A percentile compares a stretch with the other conserved stretches of the same genome.
phyloP scores from a whole-genome alignment of 169 alveolate species.

The Plasmodium coatneyi region DNA sequence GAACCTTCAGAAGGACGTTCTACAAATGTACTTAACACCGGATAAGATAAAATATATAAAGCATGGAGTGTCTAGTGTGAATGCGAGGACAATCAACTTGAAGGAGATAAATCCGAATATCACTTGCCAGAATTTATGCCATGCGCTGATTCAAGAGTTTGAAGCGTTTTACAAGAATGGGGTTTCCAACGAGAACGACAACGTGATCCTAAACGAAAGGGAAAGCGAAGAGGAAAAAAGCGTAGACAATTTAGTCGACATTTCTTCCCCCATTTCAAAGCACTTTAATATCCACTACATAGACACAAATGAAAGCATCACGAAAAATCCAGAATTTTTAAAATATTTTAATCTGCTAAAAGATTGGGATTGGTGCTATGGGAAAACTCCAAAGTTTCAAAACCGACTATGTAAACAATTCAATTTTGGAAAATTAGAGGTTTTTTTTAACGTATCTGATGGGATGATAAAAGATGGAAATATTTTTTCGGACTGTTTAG shows the following conservation, averaged over 20 bases:
- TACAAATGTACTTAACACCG: constrained; percentile 87
- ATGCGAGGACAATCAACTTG: constrained; percentile 86
- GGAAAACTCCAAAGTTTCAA: constrained; percentile 85
- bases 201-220: too few relatives aligned
- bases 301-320: constrained; percentile 55
- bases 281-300: constrained; percentile 47
- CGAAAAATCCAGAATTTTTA: constrained; percentile 65
- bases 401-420: constrained; percentile 41
- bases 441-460: constrained; percentile 29
- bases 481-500: constrained; percentile 81
- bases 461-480: constrained; percentile 72
- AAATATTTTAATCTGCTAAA: constrained; percentile 47
- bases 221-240: neutral
- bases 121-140: constrained; percentile 78
- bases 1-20: constrained; percentile 80
- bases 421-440: constrained; percentile 49
- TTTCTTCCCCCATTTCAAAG: neutral
- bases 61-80: constrained; percentile 88
- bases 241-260: constrained; percentile 5
- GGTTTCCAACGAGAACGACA: neutral
- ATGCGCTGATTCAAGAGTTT: constrained; percentile 78
- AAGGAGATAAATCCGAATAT: constrained; percentile 76
- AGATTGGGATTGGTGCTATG: constrained; percentile 90
- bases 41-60: constrained; percentile 84
- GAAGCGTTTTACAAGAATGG: constrained; percentile 17